Percentiles rank a stretch among this genome's conserved stretches.
These are phyloP conservation scores for Phytophthora uliginosa DNA, from an alignment of 352 stramenopile genomes.

Conservation along the genomic window DNA sequence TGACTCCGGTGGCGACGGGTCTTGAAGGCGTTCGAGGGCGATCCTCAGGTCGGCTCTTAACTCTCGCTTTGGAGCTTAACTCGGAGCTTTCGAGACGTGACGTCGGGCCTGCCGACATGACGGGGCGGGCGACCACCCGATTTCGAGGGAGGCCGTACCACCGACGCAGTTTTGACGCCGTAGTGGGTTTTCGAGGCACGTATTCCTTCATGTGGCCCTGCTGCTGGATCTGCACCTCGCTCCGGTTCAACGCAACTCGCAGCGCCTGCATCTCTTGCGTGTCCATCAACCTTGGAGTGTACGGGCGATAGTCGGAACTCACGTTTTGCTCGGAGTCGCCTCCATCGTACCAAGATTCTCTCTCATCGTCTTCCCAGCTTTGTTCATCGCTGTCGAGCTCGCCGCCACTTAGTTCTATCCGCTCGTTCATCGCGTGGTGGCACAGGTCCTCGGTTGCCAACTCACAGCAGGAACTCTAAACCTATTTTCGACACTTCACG, in stretches of 20 bases:
- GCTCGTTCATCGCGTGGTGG: slow-evolving; percentile 9
- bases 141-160: slow-evolving; percentile 30
- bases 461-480: neutral
- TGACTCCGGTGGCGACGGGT: slow-evolving; percentile 2
- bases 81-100: slow-evolving; percentile 4
- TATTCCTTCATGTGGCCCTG: slow-evolving; percentile 66
- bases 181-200: slow-evolving; percentile 41
- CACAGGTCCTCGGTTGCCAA: neutral
- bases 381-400: neutral
- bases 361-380: slow-evolving; percentile 11
- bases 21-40: slow-evolving; percentile 5
- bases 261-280: slow-evolving; percentile 54
- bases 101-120: slow-evolving; percentile 22
- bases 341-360: neutral
- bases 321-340: slow-evolving; percentile 9
- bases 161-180: slow-evolving; percentile 13
- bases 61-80: neutral
- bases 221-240: slow-evolving; percentile 46
- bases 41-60: neutral
- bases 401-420: neutral
- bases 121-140: slow-evolving; percentile 9
- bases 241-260: slow-evolving; percentile 47
- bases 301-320: slow-evolving; percentile 29
- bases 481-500: slow-evolving; percentile 12
- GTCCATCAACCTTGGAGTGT: slow-evolving; percentile 71